Percentiles rank a stretch among this genome's conserved stretches.
These are phyloP conservation scores for Pyracantha coccinea DNA, from an alignment of 331 rosid genomes.

Conservation along the genomic window DNA sequence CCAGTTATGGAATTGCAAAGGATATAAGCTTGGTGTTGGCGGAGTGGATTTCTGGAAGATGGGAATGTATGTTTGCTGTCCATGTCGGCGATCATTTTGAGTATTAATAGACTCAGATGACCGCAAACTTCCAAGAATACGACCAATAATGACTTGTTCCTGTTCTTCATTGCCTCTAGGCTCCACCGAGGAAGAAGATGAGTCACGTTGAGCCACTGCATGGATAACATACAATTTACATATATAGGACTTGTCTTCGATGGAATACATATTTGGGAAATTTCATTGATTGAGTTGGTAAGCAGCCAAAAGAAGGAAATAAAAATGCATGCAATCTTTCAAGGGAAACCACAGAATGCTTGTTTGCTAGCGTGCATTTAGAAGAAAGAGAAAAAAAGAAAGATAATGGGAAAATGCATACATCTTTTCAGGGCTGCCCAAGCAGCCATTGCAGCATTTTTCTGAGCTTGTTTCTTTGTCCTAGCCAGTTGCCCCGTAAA, in stretches of 20 bases:
- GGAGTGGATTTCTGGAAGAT: slow-evolving; percentile 22
- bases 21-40: slow-evolving; percentile 27
- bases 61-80: slow-evolving; percentile 23
- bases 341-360: neutral
- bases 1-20: slow-evolving; percentile 38
- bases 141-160: slow-evolving; percentile 60
- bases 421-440: slow-evolving; percentile 69
- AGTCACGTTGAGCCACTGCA: slow-evolving; percentile 53
- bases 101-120: slow-evolving; percentile 25
- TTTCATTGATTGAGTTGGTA: neutral
- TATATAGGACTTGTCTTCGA: neutral
- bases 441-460: slow-evolving; percentile 77
- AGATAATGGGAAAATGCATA: slow-evolving; percentile 22
- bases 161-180: slow-evolving; percentile 50
- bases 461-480: slow-evolving; percentile 85
- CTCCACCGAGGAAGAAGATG: slow-evolving; percentile 32
- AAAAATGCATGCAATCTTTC: neutral
- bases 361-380: neutral
- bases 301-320: neutral
- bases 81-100: slow-evolving; percentile 22
- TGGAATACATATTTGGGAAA: neutral
- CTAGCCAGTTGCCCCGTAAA: slow-evolving; percentile 59
- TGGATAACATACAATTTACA: slow-evolving; percentile 14
- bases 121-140: slow-evolving; percentile 44
- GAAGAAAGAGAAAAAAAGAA: neutral